Evolutionary conservation across 192 early-diverging fungal genomes (phyloP), one percentile per base, ranked within the genome.

Genomic region (Umbelopsis isabellina): DNA sequence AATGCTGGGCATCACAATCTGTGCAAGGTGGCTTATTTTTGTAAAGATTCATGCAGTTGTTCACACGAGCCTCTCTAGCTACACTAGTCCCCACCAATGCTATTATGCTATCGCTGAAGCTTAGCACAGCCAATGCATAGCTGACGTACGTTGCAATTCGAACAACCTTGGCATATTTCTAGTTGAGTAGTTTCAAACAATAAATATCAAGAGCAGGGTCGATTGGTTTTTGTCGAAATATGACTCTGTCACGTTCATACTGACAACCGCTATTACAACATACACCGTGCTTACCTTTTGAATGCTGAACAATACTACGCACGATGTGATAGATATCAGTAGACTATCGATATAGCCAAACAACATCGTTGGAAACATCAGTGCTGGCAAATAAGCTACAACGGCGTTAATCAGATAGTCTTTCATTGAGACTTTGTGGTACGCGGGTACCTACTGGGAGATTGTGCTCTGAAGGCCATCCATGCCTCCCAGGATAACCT

Each of bases 401-500:
- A 30, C 1, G 27, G 1, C 27, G 1, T 30, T 30, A 30, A 30
- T 30, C 27, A 30, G 1, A 30, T 30, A 30, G 27, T 30, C 27
- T 30, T 30, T 30, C 3, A 3, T 30, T 30, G 27, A 30, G 27
- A 3, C 3, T 30, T 30, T 2, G 3, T 30, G 27, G 1, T 3
- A 30, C 27, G 27, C 27, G 27, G n/a, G n/a, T 61, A 12, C 55
- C 37, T 61, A 61, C 55, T 61, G 2, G 55, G 55, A 35, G 30
- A 12, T 18, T 35, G 37, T n/a, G 55, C 55, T 1, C 55, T 16
- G 18, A 61, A 35, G 10, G 55, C 27, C 55, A 61, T 61, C 55
- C 55, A 61, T 61, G 55, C 55, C 30, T 61, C 55, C 55, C 55
- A 61, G 3, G 55, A 22, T 16, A 61, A 25, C 18, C 55, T 25